phyloP scores from a whole-genome alignment of 495 filamentous ascomycete species.

The Astrothelium subdiscretum region DNA sequence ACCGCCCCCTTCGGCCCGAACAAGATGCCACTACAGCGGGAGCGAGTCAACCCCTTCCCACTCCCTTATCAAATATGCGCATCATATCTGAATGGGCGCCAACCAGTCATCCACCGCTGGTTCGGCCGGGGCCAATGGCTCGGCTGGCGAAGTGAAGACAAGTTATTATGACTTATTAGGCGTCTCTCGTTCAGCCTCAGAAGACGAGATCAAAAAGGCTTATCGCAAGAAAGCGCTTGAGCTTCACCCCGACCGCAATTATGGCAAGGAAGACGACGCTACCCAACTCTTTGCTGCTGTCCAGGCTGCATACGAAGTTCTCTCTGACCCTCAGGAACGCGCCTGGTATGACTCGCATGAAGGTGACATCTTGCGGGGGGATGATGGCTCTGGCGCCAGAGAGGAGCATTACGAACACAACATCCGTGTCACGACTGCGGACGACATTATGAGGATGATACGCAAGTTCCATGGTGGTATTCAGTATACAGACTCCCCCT shows the following conservation, averaged over 20 bases:
- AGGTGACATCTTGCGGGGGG: constrained; percentile 62
- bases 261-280: constrained; percentile 67
- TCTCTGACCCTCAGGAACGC: constrained; percentile 90
- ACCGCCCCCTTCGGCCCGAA: too few species aligned
- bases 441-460: constrained; percentile 63
- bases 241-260: constrained; percentile 91
- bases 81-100: constrained; percentile 54
- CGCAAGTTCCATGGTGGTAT: constrained; percentile 63
- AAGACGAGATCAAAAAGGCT: constrained; percentile 93
- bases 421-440: constrained; percentile 57
- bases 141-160: constrained; percentile 41
- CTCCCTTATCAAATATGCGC: not conserved
- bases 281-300: constrained; percentile 82
- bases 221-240: constrained; percentile 86
- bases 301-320: constrained; percentile 85
- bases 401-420: constrained; percentile 45
- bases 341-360: constrained; percentile 97
- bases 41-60: too few species aligned
- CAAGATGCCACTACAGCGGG: too few species aligned
- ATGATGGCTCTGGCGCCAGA: constrained; percentile 33
- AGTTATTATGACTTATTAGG: constrained; percentile 90
- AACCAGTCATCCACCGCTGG: constrained; percentile 52
- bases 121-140: constrained; percentile 11
- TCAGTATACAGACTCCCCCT: constrained; percentile 61
- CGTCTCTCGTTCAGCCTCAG: constrained; percentile 55